Evolutionary conservation across 352 stramenopile genomes (phyloP).

Genomic region (Phytopythium boreale): DNA sequence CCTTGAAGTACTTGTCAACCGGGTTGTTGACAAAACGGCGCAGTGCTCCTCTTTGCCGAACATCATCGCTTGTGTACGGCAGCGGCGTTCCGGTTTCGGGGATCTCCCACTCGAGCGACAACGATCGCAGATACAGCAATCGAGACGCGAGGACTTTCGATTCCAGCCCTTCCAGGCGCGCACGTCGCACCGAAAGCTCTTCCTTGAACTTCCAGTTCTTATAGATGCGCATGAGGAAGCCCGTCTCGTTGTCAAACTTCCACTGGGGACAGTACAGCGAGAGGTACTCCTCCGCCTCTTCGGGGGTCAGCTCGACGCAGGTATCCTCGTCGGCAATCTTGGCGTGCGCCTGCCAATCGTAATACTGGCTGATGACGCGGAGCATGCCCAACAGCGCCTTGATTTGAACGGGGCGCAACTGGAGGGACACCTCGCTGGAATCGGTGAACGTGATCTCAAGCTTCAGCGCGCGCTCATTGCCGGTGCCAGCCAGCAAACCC

Average conservation of each 20-base stretch:
- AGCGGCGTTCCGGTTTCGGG: conserved; percentile 52
- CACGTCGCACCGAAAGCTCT: conserved; percentile 29
- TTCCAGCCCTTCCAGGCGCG: conserved; percentile 54
- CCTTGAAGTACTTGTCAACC: conserved; percentile 55
- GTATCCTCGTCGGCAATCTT: conserved; percentile 55
- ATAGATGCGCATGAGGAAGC: conserved; percentile 37
- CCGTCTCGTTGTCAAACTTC: conserved; percentile 47
- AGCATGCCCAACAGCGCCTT: conserved; percentile 54
- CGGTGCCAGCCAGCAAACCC: conserved; percentile 47
- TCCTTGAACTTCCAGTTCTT: conserved; percentile 42
- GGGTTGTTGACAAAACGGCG: conserved; percentile 61
- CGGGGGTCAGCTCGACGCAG: conserved; percentile 48
- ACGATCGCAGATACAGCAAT: conserved; percentile 56
- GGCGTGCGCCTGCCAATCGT: conserved; percentile 63
- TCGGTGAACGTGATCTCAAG: conserved; percentile 48
- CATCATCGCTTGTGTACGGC: conserved; percentile 36
- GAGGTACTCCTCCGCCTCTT: conserved; percentile 58
- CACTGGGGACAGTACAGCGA: conserved; percentile 54
- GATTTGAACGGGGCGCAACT: conserved; percentile 68
- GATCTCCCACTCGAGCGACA: conserved; percentile 62
- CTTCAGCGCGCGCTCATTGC: conserved; percentile 38
- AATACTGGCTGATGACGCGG: conserved; percentile 56
- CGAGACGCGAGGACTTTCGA: conserved; percentile 48
- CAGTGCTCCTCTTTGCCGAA: conserved; percentile 49
- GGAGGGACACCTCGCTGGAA: conserved; percentile 29